Evolutionary conservation across 1,139 yeast species (phyloP), one percentile per base, ranked within the genome.

Genomic region (Hemisphaericaspora lyxosophila): DNA sequence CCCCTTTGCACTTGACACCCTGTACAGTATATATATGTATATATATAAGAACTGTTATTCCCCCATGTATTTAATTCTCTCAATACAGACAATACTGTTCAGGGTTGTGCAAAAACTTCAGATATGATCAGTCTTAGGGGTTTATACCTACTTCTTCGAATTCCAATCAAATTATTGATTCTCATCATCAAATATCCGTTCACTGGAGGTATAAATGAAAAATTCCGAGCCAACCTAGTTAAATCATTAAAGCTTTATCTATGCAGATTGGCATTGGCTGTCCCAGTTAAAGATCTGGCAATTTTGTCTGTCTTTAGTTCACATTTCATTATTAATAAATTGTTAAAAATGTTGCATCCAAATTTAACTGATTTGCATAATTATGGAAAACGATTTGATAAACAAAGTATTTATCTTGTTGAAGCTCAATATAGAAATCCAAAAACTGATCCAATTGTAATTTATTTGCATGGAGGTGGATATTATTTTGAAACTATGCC

Each of bases 401-500:
- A 53, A n/a, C 53, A 59, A 38, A 62, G 70, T 5, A 49, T 55
- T 31, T 71, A 76, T 75, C 36, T 70, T 9, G 65, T 56, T 4
- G 64, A 64, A 43, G 59, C 57, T 32, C 54, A 55, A 3, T 46
- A 55, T 26, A 49, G 64, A 22, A 47, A 55, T n/a, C 14, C 34
- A 1, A 42, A 50, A 0, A 35, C 42, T 5, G 73, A 69, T 42
- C 75, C 75, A 1, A 50, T 71, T 13, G 49, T 71, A 15, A 50
- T 70, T 18, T 70, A 57, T 43, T 45, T 55, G 11, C 76, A 71
- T 43, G 76, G 77, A 13, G 77, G 77, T 2, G 76, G 75, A 2
- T 70, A 59, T 45, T 67, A 57, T 38, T 40, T 67, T 26, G 64
- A 69, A 40, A 61, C 71, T 1, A 51, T 53, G 36, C 62, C 64